Conservation (phyloP, 2,329 filamentous ascomycete species). For the Parasarocladium wereldwijsianum region DNA sequence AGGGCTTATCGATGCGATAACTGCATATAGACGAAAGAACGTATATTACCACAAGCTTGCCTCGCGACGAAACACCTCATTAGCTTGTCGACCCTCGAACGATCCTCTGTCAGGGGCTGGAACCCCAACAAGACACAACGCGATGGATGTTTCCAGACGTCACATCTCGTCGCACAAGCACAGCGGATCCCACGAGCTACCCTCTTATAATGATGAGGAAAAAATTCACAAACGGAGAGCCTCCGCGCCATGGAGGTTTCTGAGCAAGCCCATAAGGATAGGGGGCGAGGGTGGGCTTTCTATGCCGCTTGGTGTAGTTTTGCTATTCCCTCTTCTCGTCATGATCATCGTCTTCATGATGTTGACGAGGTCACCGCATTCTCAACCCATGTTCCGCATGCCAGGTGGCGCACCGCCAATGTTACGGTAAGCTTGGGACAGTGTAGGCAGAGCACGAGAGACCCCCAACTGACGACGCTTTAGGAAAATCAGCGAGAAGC, state of each 20-base stretch:
- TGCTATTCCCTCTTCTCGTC: conserved; percentile 84
- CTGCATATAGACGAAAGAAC: too few relatives aligned
- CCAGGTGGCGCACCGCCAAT: conserved; percentile 76
- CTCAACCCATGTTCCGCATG: conserved; percentile 69
- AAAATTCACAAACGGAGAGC: conserved; percentile 22
- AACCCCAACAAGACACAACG: too few relatives aligned
- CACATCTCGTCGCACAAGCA: conserved; percentile 34
- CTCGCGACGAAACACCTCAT: too few relatives aligned
- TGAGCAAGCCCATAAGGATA: conserved; percentile 73
- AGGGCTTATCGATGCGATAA: too few relatives aligned
- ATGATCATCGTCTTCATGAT: conserved; percentile 82
- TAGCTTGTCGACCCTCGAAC: too few relatives aligned
- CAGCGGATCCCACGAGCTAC: conserved; percentile 26
- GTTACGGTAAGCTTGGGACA: conserved; percentile 55
- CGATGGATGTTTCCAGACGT: conserved; percentile 45
- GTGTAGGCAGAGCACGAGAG: not conserved
- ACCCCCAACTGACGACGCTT: conserved; percentile 5
- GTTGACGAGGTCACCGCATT: conserved; percentile 76
- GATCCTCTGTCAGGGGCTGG: too few relatives aligned
- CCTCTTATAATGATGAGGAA: conserved; percentile 34
- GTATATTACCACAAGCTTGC: too few relatives aligned
- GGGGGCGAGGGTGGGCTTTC: conserved; percentile 86
- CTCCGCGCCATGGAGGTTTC: conserved; percentile 54
- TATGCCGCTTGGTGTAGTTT: conserved; percentile 79
- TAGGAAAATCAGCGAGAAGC: conserved; percentile 91